Conservation (phyloP, 169 alveolate genomes). For the Eimeria sp. region DNA sequence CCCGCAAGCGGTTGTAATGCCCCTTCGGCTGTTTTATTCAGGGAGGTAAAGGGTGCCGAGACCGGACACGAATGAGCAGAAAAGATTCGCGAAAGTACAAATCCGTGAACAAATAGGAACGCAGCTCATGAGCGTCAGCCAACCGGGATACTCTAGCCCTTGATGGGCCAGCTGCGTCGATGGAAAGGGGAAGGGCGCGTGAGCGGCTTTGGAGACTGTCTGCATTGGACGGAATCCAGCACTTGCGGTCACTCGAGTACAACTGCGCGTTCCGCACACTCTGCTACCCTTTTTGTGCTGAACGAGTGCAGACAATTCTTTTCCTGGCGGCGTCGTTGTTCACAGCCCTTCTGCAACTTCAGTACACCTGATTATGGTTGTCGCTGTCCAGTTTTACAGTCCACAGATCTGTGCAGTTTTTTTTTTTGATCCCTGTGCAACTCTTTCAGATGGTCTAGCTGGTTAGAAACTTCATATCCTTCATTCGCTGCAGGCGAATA, state of each 20-base stretch:
- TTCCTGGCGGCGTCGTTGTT: neutral
- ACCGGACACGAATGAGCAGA: conserved; percentile 77
- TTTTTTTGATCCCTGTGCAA: neutral
- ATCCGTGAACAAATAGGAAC: conserved; percentile 24
- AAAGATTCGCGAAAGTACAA: conserved; percentile 80
- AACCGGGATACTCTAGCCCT: neutral
- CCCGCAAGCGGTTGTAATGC: neutral
- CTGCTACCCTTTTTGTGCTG: neutral
- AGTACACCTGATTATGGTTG: neutral
- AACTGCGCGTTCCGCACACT: neutral
- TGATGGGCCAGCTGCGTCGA: neutral
- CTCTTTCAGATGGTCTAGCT: neutral
- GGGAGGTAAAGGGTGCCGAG: conserved; percentile 86
- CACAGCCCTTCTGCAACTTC: neutral
- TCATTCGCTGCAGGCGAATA: neutral
- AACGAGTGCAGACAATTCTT: neutral
- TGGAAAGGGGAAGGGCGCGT: neutral
- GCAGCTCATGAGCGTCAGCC: neutral
- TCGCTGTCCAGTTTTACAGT: neutral
- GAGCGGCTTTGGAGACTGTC: neutral
- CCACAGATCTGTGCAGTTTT: neutral
- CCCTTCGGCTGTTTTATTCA: neutral
- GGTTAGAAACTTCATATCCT: neutral
- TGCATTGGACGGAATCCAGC: neutral
- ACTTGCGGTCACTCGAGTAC: neutral